Percentiles rank a stretch among this genome's conserved stretches.
These are phyloP conservation scores for Phytopythium montanum DNA, from an alignment of 352 stramenopile species.

Conservation along the genomic window DNA sequence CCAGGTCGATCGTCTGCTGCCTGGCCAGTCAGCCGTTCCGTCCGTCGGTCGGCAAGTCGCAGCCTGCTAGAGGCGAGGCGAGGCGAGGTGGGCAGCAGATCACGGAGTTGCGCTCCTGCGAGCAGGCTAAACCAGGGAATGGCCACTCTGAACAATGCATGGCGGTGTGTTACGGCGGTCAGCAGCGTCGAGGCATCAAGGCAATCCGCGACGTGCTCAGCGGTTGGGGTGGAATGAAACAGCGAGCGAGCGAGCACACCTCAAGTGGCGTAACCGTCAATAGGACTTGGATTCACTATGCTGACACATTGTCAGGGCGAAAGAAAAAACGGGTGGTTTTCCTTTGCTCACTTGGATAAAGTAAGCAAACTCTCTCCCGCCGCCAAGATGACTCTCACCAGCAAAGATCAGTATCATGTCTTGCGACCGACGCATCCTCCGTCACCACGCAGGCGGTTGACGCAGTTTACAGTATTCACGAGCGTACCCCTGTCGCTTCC, in stretches of 20 bases:
- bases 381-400: too few species aligned
- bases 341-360: not conserved
- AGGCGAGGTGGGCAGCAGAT: too few species aligned
- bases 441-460: too few species aligned
- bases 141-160: not conserved
- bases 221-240: too few species aligned
- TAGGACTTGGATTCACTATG: not conserved
- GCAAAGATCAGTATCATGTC: too few species aligned
- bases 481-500: not conserved
- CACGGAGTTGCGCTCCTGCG: not conserved
- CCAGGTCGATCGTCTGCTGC: not conserved
- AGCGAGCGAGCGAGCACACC: not conserved
- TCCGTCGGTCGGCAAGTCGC: not conserved
- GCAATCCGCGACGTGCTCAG: not conserved
- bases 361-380: not conserved
- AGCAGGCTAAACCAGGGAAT: not conserved
- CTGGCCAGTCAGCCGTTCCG: not conserved
- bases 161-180: not conserved
- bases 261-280: not conserved
- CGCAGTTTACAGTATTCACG: too few species aligned
- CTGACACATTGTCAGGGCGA: too few species aligned
- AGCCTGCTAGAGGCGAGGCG: not conserved
- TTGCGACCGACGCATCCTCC: too few species aligned
- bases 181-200: not conserved
- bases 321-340: too few species aligned